phyloP scores from a whole-genome alignment of 2,329 filamentous ascomycete species.

The Stachybotrys echinatus region DNA sequence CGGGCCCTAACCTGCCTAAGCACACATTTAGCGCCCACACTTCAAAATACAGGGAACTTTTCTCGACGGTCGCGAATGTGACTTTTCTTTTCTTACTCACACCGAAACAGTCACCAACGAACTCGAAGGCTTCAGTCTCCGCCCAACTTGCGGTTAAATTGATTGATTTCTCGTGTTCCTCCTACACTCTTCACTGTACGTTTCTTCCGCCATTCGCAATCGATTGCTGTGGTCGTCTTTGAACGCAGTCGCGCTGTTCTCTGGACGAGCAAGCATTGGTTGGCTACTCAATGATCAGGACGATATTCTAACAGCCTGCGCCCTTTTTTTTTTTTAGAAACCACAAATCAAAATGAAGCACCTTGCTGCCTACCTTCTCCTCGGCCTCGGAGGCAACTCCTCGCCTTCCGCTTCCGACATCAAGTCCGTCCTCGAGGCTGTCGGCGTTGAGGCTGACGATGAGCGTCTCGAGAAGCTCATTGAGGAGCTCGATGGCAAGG shows the following conservation, averaged over 20 bases:
- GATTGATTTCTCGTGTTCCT: slow-evolving; percentile 93
- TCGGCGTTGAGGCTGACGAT: slow-evolving; percentile 88
- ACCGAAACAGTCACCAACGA: slow-evolving; percentile 44
- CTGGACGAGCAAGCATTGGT: too few relatives aligned
- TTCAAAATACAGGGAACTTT: slow-evolving; percentile 25
- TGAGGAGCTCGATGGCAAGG: slow-evolving; percentile 86
- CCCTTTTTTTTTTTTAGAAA: too few relatives aligned
- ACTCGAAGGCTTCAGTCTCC: slow-evolving; percentile 99
- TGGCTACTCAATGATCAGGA: too few relatives aligned
- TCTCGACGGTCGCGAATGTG: slow-evolving; percentile 7
- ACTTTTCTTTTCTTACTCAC: slow-evolving; percentile 2
- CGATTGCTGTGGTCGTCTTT: background rate
- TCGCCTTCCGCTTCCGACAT: slow-evolving; percentile 81
- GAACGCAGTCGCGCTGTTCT: slow-evolving; percentile 3
- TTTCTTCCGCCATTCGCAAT: background rate
- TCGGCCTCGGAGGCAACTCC: slow-evolving; percentile 88
- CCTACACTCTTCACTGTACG: slow-evolving; percentile 10
- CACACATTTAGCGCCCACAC: slow-evolving; percentile 24
- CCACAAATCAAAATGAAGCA: slow-evolving; percentile 88
- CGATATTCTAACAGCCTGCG: too few relatives aligned
- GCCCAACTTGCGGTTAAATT: slow-evolving; percentile 97
- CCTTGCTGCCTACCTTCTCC: slow-evolving; percentile 98
- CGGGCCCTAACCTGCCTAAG: slow-evolving; percentile 14
- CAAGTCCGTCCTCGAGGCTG: slow-evolving; percentile 83
- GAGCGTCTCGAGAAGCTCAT: slow-evolving; percentile 85